A percentile compares a stretch with the other conserved stretches of the same genome.
phyloP scores from a whole-genome alignment of 2,329 filamentous ascomycete genomes.

The Rutstroemia sp. region DNA sequence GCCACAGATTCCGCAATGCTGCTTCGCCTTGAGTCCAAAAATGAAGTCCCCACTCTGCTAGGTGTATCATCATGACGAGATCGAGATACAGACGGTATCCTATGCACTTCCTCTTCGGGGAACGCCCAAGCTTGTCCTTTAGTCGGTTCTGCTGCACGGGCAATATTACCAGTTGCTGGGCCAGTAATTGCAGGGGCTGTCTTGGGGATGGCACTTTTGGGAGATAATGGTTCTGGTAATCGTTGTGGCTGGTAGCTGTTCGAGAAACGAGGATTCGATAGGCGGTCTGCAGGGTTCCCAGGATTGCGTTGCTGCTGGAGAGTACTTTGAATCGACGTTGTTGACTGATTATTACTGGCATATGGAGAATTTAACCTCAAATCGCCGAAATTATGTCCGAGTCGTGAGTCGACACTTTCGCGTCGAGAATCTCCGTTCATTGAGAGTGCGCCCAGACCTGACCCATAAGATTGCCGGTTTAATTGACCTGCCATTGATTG shows the following conservation, averaged over 20 bases:
- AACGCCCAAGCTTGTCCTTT: constrained; percentile 83
- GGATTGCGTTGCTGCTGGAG: constrained; percentile 61
- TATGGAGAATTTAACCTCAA: constrained; percentile 67
- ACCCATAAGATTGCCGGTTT: constrained; percentile 16
- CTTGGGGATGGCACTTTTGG: constrained; percentile 37
- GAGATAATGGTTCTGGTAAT: constrained; percentile 32
- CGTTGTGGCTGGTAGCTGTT: constrained; percentile 54
- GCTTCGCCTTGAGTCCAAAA: constrained; percentile 60
- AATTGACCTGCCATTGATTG: constrained; percentile 17
- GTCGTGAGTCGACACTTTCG: constrained; percentile 73
- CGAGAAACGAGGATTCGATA: constrained; percentile 48
- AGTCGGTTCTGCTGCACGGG: constrained; percentile 67
- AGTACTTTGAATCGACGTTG: constrained; percentile 65
- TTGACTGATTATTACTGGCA: constrained; percentile 69
- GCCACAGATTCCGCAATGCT: constrained; percentile 72
- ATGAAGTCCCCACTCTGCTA: constrained; percentile 27
- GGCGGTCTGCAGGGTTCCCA: constrained; percentile 37
- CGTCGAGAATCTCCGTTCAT: constrained; percentile 47
- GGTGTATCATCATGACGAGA: constrained; percentile 39
- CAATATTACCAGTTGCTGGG: constrained; percentile 56
- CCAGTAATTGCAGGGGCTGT: constrained; percentile 73
- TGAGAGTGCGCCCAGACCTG: constrained; percentile 6
- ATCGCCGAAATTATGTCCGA: constrained; percentile 64
- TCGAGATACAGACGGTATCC: constrained; percentile 39
- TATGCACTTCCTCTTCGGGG: constrained; percentile 61